Conservation (phyloP, 163 green algal species). For the Scenedesmus sp. region DNA sequence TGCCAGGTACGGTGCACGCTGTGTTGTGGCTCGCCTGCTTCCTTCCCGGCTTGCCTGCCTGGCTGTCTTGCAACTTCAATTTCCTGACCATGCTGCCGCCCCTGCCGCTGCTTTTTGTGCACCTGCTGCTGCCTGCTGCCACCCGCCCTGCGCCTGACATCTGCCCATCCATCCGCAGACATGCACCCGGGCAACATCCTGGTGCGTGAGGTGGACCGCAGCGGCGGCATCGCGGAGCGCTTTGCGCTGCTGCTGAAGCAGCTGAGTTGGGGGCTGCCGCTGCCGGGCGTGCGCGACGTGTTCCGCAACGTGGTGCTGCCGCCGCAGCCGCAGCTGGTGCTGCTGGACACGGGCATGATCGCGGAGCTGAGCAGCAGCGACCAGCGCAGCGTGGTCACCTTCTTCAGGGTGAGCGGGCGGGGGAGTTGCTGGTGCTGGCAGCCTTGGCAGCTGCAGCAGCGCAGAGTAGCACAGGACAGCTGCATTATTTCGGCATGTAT, state of each 20-base stretch:
- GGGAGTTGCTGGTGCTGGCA: no score
- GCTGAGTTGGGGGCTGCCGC: slow-evolving; percentile 47
- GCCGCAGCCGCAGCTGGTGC: slow-evolving; percentile 67
- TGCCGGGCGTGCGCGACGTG: slow-evolving; percentile 38
- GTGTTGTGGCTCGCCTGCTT: neutral
- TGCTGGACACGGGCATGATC: slow-evolving; percentile 88
- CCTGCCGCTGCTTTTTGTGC: neutral
- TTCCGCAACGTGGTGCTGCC: slow-evolving; percentile 45
- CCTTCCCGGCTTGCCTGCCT: neutral
- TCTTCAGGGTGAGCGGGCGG: slow-evolving; percentile 50
- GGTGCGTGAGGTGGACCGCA: slow-evolving; percentile 68
- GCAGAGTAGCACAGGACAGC: no score
- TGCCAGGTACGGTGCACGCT: neutral
- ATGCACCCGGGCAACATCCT: slow-evolving; percentile 98
- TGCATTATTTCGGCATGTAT: no score
- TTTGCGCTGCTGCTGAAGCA: slow-evolving; percentile 45
- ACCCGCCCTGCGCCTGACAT: neutral
- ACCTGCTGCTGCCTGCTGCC: neutral
- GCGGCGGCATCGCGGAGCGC: slow-evolving; percentile 25
- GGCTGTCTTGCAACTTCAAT: neutral
- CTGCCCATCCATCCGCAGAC: slow-evolving; percentile 64
- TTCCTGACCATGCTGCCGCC: neutral
- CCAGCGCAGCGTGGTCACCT: slow-evolving; percentile 72
- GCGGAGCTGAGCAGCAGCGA: slow-evolving; percentile 79
- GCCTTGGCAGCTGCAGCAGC: no score